These are phyloP conservation scores for Quercus phellos DNA, from an alignment of 331 rosid species.

Conservation along the genomic window DNA sequence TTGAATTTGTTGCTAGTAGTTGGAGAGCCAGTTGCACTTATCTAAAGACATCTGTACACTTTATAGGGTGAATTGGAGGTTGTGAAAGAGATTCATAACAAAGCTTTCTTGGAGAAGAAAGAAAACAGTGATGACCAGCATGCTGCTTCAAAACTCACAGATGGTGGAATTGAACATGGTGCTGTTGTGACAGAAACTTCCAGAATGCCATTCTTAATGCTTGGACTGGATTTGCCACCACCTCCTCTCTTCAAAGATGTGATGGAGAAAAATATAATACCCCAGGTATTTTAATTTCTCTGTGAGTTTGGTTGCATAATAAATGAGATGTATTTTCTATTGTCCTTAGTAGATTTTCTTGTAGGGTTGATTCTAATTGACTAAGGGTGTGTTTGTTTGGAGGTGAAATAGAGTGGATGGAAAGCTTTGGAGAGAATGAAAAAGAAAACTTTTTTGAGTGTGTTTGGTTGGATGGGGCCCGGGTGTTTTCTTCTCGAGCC, in stretches of 20 bases:
- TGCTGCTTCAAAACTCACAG: slow-evolving; percentile 31
- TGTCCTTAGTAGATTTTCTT: background rate
- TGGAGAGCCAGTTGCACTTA: slow-evolving; percentile 6
- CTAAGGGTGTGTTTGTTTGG: background rate
- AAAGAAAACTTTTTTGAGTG: no score
- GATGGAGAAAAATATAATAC: slow-evolving; percentile 97
- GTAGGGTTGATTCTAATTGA: background rate
- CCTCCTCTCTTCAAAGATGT: slow-evolving; percentile 97
- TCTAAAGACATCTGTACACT: slow-evolving; percentile 11
- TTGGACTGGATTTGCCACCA: slow-evolving; percentile 94
- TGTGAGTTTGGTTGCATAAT: background rate
- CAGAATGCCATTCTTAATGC: slow-evolving; percentile 90
- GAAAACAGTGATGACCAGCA: slow-evolving; percentile 45
- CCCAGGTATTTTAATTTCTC: slow-evolving; percentile 56
- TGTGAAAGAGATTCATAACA: slow-evolving; percentile 74
- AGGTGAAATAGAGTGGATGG: no score
- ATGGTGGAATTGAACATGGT: slow-evolving; percentile 44
- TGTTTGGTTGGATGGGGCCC: no score
- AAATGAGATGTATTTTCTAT: background rate
- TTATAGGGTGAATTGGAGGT: slow-evolving; percentile 93
- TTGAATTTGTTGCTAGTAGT: slow-evolving; percentile 13
- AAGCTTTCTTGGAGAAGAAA: slow-evolving; percentile 49
- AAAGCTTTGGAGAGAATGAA: no score
- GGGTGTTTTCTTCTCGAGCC: no score
- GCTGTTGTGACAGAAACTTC: slow-evolving; percentile 49